phyloP scores from a whole-genome alignment of 2,329 filamentous ascomycete genomes.

The Pseudofabraea citricarpa region DNA sequence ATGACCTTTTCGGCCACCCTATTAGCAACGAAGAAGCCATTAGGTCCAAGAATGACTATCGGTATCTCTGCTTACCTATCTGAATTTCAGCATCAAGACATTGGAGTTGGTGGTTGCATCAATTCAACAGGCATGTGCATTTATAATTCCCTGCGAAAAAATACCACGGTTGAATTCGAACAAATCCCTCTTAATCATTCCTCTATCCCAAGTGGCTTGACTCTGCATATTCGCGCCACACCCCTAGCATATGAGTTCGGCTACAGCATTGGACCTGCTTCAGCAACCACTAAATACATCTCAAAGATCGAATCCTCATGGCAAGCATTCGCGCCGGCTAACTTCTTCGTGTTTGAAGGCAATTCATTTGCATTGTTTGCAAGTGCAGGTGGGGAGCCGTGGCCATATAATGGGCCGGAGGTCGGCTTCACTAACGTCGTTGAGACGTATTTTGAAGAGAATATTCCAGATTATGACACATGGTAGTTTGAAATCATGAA shows the following conservation, averaged over 20 bases:
- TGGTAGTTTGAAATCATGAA: no score
- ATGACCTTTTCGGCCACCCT: constrained; percentile 15
- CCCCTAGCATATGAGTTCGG: constrained; percentile 13
- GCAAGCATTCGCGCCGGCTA: constrained; percentile 14
- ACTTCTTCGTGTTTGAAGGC: constrained; percentile 16
- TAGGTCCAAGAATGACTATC: constrained; percentile 6
- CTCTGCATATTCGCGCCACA: constrained; percentile 11
- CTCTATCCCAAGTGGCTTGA: constrained; percentile 5
- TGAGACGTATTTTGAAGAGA: constrained; percentile 9
- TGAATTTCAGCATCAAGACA: constrained; percentile 17
- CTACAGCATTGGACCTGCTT: constrained; percentile 2
- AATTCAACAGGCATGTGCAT: constrained; percentile 10
- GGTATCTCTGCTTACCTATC: constrained; percentile 13
- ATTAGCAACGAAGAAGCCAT: constrained; percentile 4
- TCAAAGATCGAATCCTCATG: constrained; percentile 9
- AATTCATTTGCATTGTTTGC: constrained; percentile 15
- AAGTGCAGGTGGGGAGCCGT: constrained; percentile 17
- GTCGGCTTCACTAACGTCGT: constrained; percentile 14
- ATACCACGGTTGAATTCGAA: no score
- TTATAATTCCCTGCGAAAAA: constrained; percentile 9
- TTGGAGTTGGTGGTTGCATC: constrained; percentile 11
- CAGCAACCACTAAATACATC: constrained; percentile 6
- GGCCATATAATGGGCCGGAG: constrained; percentile 11
- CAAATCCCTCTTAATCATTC: constrained; percentile 6
- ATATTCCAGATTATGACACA: neutral